Base-by-base conservation (phyloP, 345 rosid genomes). In the Brassica nigra region DNA sequence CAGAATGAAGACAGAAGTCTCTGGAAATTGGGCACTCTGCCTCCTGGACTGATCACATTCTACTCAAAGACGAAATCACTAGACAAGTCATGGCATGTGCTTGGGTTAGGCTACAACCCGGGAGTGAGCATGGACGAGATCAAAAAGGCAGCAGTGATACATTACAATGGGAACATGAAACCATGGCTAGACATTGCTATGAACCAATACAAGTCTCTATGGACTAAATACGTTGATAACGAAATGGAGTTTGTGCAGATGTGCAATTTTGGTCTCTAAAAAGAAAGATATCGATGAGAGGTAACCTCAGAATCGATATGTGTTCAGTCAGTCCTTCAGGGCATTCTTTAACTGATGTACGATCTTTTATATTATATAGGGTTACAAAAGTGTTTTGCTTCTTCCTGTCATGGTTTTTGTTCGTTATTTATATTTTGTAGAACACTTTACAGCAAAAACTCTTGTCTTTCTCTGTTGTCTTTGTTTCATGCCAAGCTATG, bases 111-210 rank as follows among this genome's bases (percentile, higher is more conserved):
- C 16, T 90, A 92, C 82, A 87, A 90, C 87, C 93, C 94, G 27
- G 91, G 97, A 75, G 85, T 95, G 71, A 89, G 94, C 84, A 89
- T 90, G 92, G 92, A 92, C 65, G 92, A 86, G 76, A 91, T 95
- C 70, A 87, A 76, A 68, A 92, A 88, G 1, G 99, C 97, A 62
- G 97, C 97, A 23, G 94, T 92, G 80, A 88, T 95, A 52, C 99
- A 95, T 80, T 95, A 87, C 85, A 95, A 88, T 73, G 97, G 99
- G 34, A 90, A 95, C 85, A 91, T 91, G 97, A 92, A 95, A 86
- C 99, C 99, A 42, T 95, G 99, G 97, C 95, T 95, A 2, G 96
- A 94, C 73, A 88, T 94, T 68, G 98, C 96, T 23, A 83, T 94
- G 90, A 90, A 92, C 84, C 96, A 90, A 71, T 94, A 90, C 79